Evolutionary conservation across 2,329 filamentous ascomycete species (phyloP), one percentile per base, ranked within the genome.

Genomic region (Ceratocystis ficicola): DNA sequence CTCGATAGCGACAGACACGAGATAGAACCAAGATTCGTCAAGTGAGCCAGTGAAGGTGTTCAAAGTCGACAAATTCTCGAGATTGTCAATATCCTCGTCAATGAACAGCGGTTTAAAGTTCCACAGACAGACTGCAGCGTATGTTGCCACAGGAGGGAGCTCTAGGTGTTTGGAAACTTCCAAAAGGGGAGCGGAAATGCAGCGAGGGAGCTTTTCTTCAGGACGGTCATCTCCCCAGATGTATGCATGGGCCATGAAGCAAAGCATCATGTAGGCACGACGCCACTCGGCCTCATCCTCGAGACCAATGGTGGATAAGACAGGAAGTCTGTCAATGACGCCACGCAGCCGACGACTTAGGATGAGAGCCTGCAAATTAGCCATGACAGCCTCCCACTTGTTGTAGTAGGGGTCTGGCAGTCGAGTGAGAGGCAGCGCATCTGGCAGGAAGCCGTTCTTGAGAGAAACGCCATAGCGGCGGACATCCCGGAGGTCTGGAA

Each of bases 11-110:
- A 96, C 89, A 0, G 91, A 96, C 64, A 97, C 85, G 12, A 99
- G 81, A 74, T 97, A 99, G 74, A 99, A 99, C 94, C 94, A 99
- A 69, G 94, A 96, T 77, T 99, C 94, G 73, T 99, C 94, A 65
- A 95, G 80, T 6, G 91, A 92, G 63, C 94, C 94, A 17, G 94
- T 97, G 73, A 96, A 95, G 17, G 94, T 96, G 72, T 86, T 85
- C 68, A 97, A 80, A 1, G 90, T 94, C 50, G 90, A 86, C 66
- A 99, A 81, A 71, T 99, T 97, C 72, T 94, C 87, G 59, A 97
- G 81, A 69, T 85, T 85, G 72, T 95, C 90, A 66, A 94, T 84
- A 44, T 83, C 82, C 74, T 96, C 92, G 69, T 90, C 84, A 68
- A 85, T 77, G 73, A 97, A 96, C 65, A 97, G 82, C 0, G 92